Percentiles rank a stretch among this genome's conserved stretches.
Evolutionary conservation across 257 asterid species (phyloP).

Genomic region (Jasminum sambac): DNA sequence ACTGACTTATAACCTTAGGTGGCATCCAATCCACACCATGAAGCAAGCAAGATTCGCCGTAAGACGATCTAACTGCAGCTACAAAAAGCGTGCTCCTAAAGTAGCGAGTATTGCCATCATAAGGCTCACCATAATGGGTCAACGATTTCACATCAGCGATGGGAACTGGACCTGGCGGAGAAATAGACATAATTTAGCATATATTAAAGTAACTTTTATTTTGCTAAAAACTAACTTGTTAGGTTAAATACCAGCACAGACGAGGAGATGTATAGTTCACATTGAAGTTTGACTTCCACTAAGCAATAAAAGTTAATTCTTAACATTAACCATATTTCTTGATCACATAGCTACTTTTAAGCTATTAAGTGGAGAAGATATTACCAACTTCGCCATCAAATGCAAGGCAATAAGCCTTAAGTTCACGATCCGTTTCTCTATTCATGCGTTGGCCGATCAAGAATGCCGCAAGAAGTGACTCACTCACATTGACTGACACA

Average conservation of each 20-base stretch:
- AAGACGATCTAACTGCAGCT: conserved; percentile 98
- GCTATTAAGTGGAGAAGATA: conserved; percentile 2
- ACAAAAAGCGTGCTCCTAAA: conserved; percentile 93
- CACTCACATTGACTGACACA: conserved; percentile 46
- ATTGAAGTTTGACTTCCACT: too few relatives aligned
- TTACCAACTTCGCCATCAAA: conserved; percentile 87
- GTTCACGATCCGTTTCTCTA: conserved; percentile 91
- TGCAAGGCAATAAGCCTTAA: conserved; percentile 92
- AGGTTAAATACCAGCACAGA: too few relatives aligned
- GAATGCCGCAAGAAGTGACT: conserved; percentile 78
- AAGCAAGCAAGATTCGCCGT: conserved; percentile 93
- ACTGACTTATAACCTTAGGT: conserved; percentile 63
- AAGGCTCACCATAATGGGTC: conserved; percentile 97
- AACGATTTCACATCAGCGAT: conserved; percentile 82
- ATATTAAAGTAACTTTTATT: too few relatives aligned
- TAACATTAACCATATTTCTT: conserved; percentile 11
- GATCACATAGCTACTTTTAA: conserved; percentile 3
- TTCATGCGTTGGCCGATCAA: conserved; percentile 92
- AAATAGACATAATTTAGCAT: conserved; percentile 12
- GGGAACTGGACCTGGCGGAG: conserved; percentile 60
- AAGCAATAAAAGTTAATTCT: too few relatives aligned
- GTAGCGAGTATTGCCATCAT: conserved; percentile 94
- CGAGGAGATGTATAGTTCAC: too few relatives aligned
- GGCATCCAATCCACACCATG: conserved; percentile 99
- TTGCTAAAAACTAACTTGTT: too few relatives aligned